These are phyloP conservation scores for Neurospora sp. DNA, from an alignment of 495 filamentous ascomycete species.

Conservation along the genomic window DNA sequence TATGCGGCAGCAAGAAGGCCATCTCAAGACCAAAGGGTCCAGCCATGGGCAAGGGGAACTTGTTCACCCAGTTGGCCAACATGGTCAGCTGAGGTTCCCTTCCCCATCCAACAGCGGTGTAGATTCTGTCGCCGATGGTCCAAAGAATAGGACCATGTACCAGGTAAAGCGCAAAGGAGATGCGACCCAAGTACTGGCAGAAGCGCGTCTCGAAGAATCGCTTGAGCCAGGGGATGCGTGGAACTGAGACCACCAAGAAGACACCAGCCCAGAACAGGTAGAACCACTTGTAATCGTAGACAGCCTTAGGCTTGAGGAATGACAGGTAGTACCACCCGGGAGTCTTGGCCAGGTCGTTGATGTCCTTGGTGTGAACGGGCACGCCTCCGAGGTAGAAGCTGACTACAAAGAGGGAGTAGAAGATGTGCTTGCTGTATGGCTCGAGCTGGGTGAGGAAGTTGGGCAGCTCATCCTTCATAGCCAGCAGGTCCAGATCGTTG, in stretches of 20 bases:
- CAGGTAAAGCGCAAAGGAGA: constrained; percentile 56
- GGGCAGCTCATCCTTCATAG: constrained; percentile 30
- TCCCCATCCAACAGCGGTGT: constrained; percentile 42
- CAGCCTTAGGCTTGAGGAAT: constrained; percentile 40
- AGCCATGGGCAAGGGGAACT: constrained; percentile 34
- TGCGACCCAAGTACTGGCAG: constrained; percentile 54
- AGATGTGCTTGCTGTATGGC: constrained; percentile 34
- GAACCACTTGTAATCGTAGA: constrained; percentile 39
- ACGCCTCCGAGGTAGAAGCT: constrained; percentile 37
- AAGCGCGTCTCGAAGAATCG: constrained; percentile 47
- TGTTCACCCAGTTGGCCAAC: constrained; percentile 35
- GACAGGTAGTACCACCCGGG: constrained; percentile 38
- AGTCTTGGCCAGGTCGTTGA: constrained; percentile 24
- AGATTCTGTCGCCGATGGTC: constrained; percentile 33
- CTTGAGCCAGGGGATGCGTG: constrained; percentile 32
- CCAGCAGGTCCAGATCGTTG: constrained; percentile 38
- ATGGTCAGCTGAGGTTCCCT: constrained; percentile 16
- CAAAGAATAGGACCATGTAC: constrained; percentile 51
- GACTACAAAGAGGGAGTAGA: constrained; percentile 33
- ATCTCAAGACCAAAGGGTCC: constrained; percentile 47
- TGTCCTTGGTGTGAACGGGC: constrained; percentile 27
- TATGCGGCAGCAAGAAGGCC: constrained; percentile 41
- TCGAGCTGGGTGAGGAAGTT: constrained; percentile 23
- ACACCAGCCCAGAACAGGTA: constrained; percentile 42
- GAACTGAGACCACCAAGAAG: constrained; percentile 44